Percentiles rank a stretch among this genome's conserved stretches.
phyloP scores from a whole-genome alignment of 192 early-diverging fungal genomes.

The Coemansia sp. region DNA sequence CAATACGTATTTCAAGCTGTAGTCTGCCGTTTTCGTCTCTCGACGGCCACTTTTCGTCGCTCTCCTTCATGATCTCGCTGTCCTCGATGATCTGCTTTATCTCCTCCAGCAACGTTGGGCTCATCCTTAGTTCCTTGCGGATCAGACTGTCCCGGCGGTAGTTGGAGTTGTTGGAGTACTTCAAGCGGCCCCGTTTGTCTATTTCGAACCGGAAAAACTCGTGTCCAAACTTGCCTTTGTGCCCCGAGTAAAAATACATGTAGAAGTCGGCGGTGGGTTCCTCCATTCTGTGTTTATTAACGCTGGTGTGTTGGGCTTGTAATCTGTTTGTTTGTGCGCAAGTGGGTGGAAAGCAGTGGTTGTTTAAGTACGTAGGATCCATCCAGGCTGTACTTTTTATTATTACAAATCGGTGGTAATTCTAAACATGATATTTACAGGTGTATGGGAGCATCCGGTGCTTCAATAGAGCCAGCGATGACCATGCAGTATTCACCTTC shows the following conservation, averaged over 20 bases:
- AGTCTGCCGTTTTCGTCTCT: constrained; percentile 87
- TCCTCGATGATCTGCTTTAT: constrained; percentile 86
- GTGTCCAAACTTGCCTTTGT: constrained; percentile 94
- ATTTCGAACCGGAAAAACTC: constrained; percentile 99
- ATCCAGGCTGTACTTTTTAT: no score
- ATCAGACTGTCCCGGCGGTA: constrained; percentile 98
- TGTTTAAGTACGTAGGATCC: no score
- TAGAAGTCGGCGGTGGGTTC: constrained; percentile 24
- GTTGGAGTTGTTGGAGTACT: constrained; percentile 98
- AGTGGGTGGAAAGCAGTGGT: no score
- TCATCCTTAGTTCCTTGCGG: constrained; percentile 85
- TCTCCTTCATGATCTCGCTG: constrained; percentile 92
- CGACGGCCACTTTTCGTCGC: constrained; percentile 88
- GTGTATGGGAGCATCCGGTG: background rate
- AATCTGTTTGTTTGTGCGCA: background rate
- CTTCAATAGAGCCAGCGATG: background rate
- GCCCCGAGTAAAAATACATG: constrained; percentile 68
- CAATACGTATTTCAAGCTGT: constrained; percentile 92
- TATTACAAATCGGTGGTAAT: no score
- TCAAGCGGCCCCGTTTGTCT: constrained; percentile 77
- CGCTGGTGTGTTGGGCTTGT: background rate
- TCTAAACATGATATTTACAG: background rate
- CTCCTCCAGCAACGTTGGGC: constrained; percentile 78
- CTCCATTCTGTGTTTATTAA: constrained; percentile 3
- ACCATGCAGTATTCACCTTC: no score